Evolutionary conservation across 2,329 filamentous ascomycete genomes (phyloP).

Genomic region (Fusarium sp.): DNA sequence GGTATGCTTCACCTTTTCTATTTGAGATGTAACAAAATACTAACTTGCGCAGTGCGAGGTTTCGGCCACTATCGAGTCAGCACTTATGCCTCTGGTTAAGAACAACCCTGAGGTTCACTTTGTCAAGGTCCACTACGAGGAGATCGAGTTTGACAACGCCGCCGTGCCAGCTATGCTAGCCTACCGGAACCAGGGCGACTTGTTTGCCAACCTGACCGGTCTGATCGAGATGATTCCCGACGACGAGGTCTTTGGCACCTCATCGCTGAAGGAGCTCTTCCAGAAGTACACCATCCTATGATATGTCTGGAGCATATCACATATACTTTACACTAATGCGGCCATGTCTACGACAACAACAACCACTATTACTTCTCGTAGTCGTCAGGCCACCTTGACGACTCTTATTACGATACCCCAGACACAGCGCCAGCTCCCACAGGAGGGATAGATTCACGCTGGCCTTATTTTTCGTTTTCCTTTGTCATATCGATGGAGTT

Average conservation of each 20-base stretch:
- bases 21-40: slow-evolving; percentile 2
- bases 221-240: slow-evolving; percentile 87
- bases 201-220: slow-evolving; percentile 90
- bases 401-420: slow-evolving; percentile 46
- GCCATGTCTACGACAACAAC: slow-evolving; percentile 41
- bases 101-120: slow-evolving; percentile 82
- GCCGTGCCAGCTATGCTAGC: slow-evolving; percentile 89
- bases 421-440: slow-evolving; percentile 18
- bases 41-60: slow-evolving; percentile 75
- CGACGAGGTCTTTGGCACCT: slow-evolving; percentile 69
- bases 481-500: slow-evolving; percentile 31
- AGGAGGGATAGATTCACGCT: slow-evolving; percentile 25
- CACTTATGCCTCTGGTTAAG: slow-evolving; percentile 79
- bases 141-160: slow-evolving; percentile 93
- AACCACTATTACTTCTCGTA: slow-evolving; percentile 20
- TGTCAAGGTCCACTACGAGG: slow-evolving; percentile 89
- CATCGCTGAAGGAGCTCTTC: slow-evolving; percentile 65
- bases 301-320: slow-evolving; percentile 31
- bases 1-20: slow-evolving; percentile 65
- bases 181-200: slow-evolving; percentile 87
- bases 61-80: slow-evolving; percentile 82
- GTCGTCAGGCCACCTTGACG: slow-evolving; percentile 20
- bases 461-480: slow-evolving; percentile 25
- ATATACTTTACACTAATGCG: slow-evolving; percentile 40
- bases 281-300: slow-evolving; percentile 65